Conservation (phyloP, 2,329 filamentous ascomycete species). For the Cercospora brassicicola region DNA sequence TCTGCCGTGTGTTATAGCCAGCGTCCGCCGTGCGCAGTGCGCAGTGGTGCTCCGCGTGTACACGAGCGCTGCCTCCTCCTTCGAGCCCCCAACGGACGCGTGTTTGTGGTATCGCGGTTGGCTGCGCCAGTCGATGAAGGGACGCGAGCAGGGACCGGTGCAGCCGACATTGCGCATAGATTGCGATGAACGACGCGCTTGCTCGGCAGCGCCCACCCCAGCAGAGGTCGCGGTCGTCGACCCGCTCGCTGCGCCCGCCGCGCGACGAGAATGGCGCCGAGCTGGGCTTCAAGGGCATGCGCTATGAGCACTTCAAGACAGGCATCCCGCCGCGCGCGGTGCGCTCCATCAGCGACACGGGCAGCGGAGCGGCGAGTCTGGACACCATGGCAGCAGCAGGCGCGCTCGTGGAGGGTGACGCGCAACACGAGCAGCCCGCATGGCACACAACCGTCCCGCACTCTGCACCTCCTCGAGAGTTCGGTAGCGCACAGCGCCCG, state of each 20-base stretch:
- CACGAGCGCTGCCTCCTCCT: not conserved
- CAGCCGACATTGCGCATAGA: conserved; percentile 1
- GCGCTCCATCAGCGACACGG: conserved; percentile 7
- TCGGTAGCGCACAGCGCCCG: not conserved
- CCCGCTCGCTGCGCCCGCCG: not conserved
- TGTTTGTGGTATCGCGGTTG: not conserved
- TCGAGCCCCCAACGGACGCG: not conserved
- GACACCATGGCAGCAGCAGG: not conserved
- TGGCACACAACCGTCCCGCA: not conserved
- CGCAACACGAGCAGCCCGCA: not conserved
- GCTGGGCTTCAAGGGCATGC: conserved; percentile 6
- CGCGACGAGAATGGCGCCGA: not conserved
- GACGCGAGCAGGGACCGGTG: not conserved
- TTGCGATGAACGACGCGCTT: conserved; percentile 7
- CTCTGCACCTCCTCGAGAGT: not conserved
- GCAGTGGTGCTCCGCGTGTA: not conserved
- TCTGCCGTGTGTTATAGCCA: conserved; percentile 1
- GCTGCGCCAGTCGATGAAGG: not conserved
- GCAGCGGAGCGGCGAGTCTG: not conserved
- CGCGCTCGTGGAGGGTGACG: not conserved
- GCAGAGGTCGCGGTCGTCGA: not conserved
- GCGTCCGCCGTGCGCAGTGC: not conserved
- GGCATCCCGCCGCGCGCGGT: conserved; percentile 10
- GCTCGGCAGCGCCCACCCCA: not conserved
- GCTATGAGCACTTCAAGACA: conserved; percentile 15